These are phyloP conservation scores for Kwoniella dejecticola DNA, from an alignment of 768 basidiomycete genomes.

Conservation along the genomic window DNA sequence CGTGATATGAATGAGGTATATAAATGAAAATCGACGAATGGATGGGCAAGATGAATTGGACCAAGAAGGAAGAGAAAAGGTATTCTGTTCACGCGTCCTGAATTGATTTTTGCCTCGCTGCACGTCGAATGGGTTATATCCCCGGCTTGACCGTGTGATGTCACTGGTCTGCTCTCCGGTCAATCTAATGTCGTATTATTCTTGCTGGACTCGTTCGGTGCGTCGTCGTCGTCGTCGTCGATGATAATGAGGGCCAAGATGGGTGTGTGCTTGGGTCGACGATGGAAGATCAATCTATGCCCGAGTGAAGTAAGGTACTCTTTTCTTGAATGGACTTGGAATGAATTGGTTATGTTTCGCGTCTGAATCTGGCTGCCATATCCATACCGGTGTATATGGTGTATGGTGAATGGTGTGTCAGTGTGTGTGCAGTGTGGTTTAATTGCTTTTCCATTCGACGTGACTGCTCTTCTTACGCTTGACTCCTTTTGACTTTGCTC, in stretches of 20 bases:
- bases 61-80: slow-evolving; percentile 13
- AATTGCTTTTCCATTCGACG: not conserved
- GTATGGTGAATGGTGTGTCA: too few relatives aligned
- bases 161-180: slow-evolving; percentile 1
- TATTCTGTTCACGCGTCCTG: slow-evolving; percentile 20
- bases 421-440: too few relatives aligned
- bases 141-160: slow-evolving; percentile 12
- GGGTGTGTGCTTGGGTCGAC: too few relatives aligned
- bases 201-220: too few relatives aligned
- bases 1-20: not conserved
- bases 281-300: too few relatives aligned
- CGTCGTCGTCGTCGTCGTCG: too few relatives aligned
- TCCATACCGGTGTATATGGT: not conserved
- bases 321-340: too few relatives aligned
- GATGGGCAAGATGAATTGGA: slow-evolving; percentile 1
- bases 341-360: not conserved
- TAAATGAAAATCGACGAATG: slow-evolving; percentile 7
- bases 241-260: too few relatives aligned
- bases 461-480: slow-evolving; percentile 7
- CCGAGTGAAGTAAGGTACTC: too few relatives aligned
- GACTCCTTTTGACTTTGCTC: slow-evolving; percentile 1
- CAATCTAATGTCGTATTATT: not conserved
- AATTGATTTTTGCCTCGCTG: not conserved
- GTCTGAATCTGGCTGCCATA: not conserved
- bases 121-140: slow-evolving; percentile 14